A percentile compares a stretch with the other conserved stretches of the same genome.
These are phyloP conservation scores for Lycium ferocissimum DNA, from an alignment of 257 asterid genomes.

Conservation along the genomic window DNA sequence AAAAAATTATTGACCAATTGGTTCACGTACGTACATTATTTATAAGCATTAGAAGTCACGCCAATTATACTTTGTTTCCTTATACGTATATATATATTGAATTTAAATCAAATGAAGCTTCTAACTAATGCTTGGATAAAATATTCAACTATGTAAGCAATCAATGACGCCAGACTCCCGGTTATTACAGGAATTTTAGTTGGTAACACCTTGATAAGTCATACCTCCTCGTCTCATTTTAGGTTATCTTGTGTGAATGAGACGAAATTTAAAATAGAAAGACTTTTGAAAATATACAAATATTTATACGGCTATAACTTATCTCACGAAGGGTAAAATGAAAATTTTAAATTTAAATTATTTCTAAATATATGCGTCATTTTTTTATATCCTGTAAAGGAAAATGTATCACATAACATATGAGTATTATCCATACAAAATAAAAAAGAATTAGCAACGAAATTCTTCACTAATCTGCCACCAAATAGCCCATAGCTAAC, in stretches of 20 bases:
- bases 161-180: background rate
- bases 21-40: background rate
- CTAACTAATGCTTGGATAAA: background rate
- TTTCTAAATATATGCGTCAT: background rate
- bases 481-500: no score
- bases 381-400: background rate
- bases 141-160: background rate
- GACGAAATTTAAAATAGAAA: no score
- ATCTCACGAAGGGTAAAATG: background rate
- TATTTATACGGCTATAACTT: no score
- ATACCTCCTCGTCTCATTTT: no score
- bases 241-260: background rate
- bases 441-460: no score
- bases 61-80: background rate
- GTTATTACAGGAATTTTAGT: background rate
- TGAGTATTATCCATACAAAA: no score
- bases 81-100: background rate
- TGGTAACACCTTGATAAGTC: no score
- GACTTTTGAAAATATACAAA: no score
- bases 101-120: background rate
- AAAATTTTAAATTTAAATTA: background rate
- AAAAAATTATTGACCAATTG: background rate
- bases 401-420: background rate
- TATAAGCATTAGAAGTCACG: background rate
- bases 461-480: no score